Percentiles rank a stretch among this genome's conserved stretches.
These are phyloP conservation scores for Silybum marianum DNA, from an alignment of 129 eudicot species.

Conservation along the genomic window DNA sequence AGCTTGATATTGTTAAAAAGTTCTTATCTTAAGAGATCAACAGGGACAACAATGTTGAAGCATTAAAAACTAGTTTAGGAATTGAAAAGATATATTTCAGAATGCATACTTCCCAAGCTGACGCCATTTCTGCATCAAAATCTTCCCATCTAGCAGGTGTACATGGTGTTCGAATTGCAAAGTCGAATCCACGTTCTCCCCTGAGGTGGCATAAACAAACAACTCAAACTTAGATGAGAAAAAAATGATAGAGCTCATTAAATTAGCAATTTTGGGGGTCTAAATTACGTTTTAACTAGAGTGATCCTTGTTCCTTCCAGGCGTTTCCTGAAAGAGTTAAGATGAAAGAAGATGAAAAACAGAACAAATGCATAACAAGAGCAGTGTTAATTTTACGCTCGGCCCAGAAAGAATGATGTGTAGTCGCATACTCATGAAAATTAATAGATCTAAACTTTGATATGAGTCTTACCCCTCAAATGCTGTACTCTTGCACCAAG, in stretches of 20 bases:
- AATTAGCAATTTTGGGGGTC: neutral
- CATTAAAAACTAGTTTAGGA: conserved; percentile 1
- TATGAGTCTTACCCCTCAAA: conserved; percentile 65
- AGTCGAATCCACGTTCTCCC: conserved; percentile 78
- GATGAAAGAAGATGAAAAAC: neutral
- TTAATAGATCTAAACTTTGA: neutral
- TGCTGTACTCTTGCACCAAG: conserved; percentile 91
- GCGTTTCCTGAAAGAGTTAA: conserved; percentile 54
- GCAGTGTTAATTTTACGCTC: neutral
- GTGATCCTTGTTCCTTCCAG: conserved; percentile 96
- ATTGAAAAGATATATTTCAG: neutral
- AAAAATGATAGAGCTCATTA: conserved; percentile 4
- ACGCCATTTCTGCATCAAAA: conserved; percentile 82
- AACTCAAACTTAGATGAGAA: neutral
- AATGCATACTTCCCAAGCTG: conserved; percentile 87
- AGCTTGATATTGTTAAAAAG: neutral
- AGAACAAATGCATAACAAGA: neutral
- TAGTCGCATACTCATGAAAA: conserved; percentile 3
- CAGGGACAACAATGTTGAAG: neutral
- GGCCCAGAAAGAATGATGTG: neutral
- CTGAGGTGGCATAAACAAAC: conserved; percentile 41
- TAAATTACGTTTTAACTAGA: conserved; percentile 61
- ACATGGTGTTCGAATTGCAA: conserved; percentile 86
- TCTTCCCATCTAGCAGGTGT: conserved; percentile 94
- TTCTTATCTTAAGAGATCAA: neutral